These are phyloP conservation scores for Cystobasidiaceae sp. DNA, from an alignment of 1,284 basidiomycete genomes.

Conservation along the genomic window DNA sequence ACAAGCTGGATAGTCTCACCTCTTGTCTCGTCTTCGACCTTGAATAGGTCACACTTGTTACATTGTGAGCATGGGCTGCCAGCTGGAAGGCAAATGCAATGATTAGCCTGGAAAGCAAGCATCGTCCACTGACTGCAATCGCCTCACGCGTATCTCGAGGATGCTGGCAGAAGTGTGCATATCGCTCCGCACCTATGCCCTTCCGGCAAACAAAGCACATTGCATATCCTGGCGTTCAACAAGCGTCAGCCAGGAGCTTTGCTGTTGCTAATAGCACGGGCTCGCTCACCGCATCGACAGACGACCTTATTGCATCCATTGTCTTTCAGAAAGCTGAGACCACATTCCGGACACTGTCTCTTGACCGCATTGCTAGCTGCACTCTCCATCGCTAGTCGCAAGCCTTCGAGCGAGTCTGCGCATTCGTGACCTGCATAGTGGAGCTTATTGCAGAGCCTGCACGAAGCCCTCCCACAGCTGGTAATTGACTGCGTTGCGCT, in stretches of 20 bases:
- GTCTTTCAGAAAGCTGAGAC: slow-evolving; percentile 14
- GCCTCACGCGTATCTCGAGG: slow-evolving; percentile 6
- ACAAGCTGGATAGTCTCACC: not conserved
- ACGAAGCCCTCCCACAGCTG: slow-evolving; percentile 2
- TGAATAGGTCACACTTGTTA: slow-evolving; percentile 26
- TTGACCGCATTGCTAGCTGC: slow-evolving; percentile 28
- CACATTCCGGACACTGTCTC: slow-evolving; percentile 27
- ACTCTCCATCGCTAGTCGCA: slow-evolving; percentile 8
- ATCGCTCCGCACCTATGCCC: slow-evolving; percentile 17
- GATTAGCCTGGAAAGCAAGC: not conserved
- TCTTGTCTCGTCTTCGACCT: slow-evolving; percentile 11
- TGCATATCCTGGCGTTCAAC: not conserved
- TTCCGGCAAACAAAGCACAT: slow-evolving; percentile 29
- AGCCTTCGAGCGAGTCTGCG: slow-evolving; percentile 12
- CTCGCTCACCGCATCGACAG: slow-evolving; percentile 13
- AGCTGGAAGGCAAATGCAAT: not conserved
- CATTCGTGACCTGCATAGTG: slow-evolving; percentile 25
- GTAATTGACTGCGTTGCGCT: not conserved
- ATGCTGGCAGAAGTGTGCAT: slow-evolving; percentile 30
- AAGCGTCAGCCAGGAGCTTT: not conserved
- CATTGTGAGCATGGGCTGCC: slow-evolving; percentile 8
- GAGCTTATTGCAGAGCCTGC: slow-evolving; percentile 8
- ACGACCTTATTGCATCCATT: slow-evolving; percentile 24
- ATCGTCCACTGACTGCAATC: not conserved
- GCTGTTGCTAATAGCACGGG: not conserved